phyloP scores from a whole-genome alignment of 106 monocot species.

The Hemerocallis citrina region DNA sequence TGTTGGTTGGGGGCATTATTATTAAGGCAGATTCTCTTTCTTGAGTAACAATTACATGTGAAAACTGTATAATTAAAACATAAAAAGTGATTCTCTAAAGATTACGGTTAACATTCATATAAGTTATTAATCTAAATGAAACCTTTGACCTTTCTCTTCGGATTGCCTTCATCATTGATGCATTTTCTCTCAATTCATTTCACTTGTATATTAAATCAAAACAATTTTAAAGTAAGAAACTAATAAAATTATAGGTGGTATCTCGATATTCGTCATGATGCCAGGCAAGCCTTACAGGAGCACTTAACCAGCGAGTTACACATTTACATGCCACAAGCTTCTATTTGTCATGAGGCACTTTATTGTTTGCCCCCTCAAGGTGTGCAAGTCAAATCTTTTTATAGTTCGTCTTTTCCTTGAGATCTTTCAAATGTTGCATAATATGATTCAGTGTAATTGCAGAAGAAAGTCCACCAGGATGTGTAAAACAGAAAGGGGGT shows the following conservation, averaged over 20 bases:
- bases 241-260: too few species aligned
- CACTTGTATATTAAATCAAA: too few species aligned
- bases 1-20: too few species aligned
- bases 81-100: too few species aligned
- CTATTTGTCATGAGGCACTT: slow-evolving; percentile 64
- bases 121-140: background rate
- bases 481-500: slow-evolving; percentile 39
- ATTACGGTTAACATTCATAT: too few species aligned
- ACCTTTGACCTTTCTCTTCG: too few species aligned
- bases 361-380: slow-evolving; percentile 35
- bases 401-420: background rate
- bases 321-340: slow-evolving; percentile 53
- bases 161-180: too few species aligned
- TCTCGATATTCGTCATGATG: slow-evolving; percentile 24
- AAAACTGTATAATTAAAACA: too few species aligned
- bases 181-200: too few species aligned
- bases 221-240: too few species aligned
- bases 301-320: slow-evolving; percentile 55
- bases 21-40: too few species aligned
- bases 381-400: slow-evolving; percentile 2
- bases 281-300: slow-evolving; percentile 38
- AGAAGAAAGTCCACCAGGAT: slow-evolving; percentile 23
- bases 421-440: background rate
- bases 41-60: too few species aligned
- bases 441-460: slow-evolving; percentile 11